Base-by-base conservation (phyloP, 2,329 filamentous ascomycete genomes). In the Clonostachys byssicola region DNA sequence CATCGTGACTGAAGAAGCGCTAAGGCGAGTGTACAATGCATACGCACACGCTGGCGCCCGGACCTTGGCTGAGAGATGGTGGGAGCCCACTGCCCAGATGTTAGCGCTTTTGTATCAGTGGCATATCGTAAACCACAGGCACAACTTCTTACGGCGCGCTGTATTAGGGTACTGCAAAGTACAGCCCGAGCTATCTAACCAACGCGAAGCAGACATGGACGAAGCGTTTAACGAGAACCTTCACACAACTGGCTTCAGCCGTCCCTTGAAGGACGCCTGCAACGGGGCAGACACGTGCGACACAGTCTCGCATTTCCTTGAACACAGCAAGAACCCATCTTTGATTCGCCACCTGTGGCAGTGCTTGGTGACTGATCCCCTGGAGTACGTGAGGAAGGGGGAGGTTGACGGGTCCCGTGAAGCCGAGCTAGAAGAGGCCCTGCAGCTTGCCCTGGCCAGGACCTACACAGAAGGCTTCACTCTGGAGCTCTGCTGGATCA, bases 51-150 rank as follows among this genome's bases (percentile, higher is more conserved):
- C 44, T 2, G 54, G 60, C 8, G 60, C 57, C 30, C 56, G 59
- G 35, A 60, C 60, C 53, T 48, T 63, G 33, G 63, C 60, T 3
- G 49, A 61, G 44, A 51, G 60, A 34, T 63, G 59, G 60, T 54
- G 60, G n/a, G 60, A 63, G 40, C 60, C 60, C 12, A 56, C 58
- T 6, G 60, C 60, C 18, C 54, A 57, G 39, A 62, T 63, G 60
- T 60, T 58, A 36, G 54, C 60, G 10, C 56, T 56, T 3, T 45
- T 63, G 9, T 63, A 63, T 36, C 59, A 58, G 12, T 63, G 60
- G 60, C 60, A 63, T 41, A 62, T 63, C 3, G 57, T 60, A 9
- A 63, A 63, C 23, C 60, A 63, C 46, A 51, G 60, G 5, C 60
- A 63, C n/a, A 50, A 61, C 51, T 63, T 61, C 47, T 50, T 63